Evolutionary conservation across 179 eudicot genomes (phyloP).

Genomic region (Beta macrorhiza): DNA sequence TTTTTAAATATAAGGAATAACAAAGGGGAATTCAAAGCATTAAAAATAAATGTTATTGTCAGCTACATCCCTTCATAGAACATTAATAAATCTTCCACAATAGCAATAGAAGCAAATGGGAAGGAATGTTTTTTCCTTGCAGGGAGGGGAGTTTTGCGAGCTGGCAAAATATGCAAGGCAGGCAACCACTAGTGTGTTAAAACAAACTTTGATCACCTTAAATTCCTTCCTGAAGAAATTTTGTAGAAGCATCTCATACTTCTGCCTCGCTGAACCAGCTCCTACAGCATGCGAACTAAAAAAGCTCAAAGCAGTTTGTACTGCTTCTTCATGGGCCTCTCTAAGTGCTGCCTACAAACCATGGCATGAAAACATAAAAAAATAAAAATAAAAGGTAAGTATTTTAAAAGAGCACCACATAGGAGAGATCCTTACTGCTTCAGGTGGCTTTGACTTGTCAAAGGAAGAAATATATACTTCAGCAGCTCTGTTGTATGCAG

Average conservation of each 20-base stretch:
- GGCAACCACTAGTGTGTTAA: not conserved
- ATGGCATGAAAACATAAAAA: slow-evolving; percentile 24
- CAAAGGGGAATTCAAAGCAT: no score
- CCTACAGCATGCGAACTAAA: slow-evolving; percentile 83
- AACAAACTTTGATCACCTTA: slow-evolving; percentile 53
- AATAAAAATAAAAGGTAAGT: not conserved
- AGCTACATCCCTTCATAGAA: no score
- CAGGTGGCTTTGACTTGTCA: slow-evolving; percentile 82
- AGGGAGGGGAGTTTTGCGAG: not conserved
- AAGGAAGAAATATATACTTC: slow-evolving; percentile 75
- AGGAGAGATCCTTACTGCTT: slow-evolving; percentile 61
- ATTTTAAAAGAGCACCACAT: not conserved
- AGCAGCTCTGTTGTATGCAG: slow-evolving; percentile 77
- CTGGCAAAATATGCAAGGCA: not conserved
- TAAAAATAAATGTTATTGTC: no score
- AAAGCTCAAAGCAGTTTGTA: slow-evolving; percentile 57
- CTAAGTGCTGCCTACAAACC: slow-evolving; percentile 67
- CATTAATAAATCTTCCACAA: no score
- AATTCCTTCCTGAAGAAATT: slow-evolving; percentile 67
- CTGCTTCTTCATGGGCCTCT: slow-evolving; percentile 87
- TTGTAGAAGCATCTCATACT: slow-evolving; percentile 79
- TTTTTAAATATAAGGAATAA: no score
- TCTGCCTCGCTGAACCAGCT: slow-evolving; percentile 66
- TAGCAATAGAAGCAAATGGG: no score
- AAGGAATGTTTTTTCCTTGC: no score